Percentiles rank a stretch among this genome's conserved stretches.
phyloP scores from a whole-genome alignment of 139 green algal genomes.

The Desmodesmus armatus region DNA sequence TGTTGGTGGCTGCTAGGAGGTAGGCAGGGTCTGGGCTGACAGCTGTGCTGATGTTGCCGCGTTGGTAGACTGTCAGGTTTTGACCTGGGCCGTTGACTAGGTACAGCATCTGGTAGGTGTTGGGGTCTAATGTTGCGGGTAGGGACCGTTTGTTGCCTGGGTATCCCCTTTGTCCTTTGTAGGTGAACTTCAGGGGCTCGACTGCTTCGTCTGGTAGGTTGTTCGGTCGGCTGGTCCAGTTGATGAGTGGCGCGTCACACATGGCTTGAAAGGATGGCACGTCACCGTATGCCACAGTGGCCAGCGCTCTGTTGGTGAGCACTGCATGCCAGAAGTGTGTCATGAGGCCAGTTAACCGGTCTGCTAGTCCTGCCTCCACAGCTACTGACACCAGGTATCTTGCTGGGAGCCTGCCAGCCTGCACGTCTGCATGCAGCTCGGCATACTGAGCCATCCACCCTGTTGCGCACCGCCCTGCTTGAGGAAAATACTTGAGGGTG shows the following conservation, averaged over 20 bases:
- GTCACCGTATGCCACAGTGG: background rate
- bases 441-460: no score
- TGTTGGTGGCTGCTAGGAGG: background rate
- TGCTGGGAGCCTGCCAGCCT: no score
- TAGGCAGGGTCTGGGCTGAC: background rate
- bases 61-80: background rate
- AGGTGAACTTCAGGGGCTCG: background rate
- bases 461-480: no score
- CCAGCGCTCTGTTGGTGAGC: constrained; percentile 1
- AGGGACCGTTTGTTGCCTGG: background rate
- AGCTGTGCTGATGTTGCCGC: background rate
- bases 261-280: constrained; percentile 18
- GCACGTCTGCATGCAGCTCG: no score
- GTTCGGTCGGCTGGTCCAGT: background rate
- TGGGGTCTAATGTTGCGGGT: background rate
- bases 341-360: constrained; percentile 17
- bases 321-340: constrained; percentile 28
- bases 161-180: background rate
- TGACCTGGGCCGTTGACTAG: background rate
- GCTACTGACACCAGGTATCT: constrained; percentile 4
- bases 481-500: no score
- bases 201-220: background rate
- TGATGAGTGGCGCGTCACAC: constrained; percentile 8
- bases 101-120: background rate
- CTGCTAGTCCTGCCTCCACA: background rate